These are phyloP conservation scores for Magnolia officinalis DNA, from an alignment of 164 flowering plant genomes.

Conservation along the genomic window DNA sequence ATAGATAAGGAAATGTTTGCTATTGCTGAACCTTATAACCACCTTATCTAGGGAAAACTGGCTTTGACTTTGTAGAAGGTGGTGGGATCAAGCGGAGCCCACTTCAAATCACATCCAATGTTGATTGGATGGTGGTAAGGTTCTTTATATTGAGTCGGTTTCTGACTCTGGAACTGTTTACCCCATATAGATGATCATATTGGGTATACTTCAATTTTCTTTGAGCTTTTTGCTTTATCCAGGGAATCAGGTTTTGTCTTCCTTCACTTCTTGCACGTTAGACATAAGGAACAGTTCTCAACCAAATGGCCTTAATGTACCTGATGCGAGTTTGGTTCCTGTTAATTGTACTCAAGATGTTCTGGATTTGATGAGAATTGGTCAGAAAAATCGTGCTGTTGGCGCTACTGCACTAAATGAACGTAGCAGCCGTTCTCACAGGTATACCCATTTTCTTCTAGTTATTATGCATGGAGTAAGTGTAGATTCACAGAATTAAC, in stretches of 20 bases:
- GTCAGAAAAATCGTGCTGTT: constrained; percentile 82
- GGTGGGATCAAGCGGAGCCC: not conserved
- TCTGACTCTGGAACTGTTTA: not conserved
- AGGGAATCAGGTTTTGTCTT: not conserved
- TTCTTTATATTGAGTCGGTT: not conserved
- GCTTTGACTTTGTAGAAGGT: not conserved
- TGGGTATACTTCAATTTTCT: not conserved
- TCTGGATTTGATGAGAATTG: constrained; percentile 72
- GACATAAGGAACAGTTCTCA: constrained; percentile 82
- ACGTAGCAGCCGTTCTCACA: constrained; percentile 92
- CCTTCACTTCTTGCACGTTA: constrained; percentile 59
- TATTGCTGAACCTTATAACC: not conserved
- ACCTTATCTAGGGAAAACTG: not conserved
- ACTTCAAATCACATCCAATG: not conserved
- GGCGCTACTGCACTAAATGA: constrained; percentile 92
- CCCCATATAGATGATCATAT: not conserved
- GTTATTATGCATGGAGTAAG: not conserved
- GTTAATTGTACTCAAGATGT: constrained; percentile 71
- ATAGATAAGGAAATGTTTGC: not conserved
- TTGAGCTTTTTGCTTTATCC: not conserved
- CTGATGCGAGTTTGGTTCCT: constrained; percentile 75
- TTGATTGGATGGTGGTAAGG: not conserved
- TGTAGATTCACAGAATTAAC: not conserved
- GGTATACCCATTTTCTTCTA: constrained; percentile 30
- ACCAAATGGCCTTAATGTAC: constrained; percentile 78